Conservation (phyloP, 106 monocot genomes). For the Dendrobium chrysotoxum region DNA sequence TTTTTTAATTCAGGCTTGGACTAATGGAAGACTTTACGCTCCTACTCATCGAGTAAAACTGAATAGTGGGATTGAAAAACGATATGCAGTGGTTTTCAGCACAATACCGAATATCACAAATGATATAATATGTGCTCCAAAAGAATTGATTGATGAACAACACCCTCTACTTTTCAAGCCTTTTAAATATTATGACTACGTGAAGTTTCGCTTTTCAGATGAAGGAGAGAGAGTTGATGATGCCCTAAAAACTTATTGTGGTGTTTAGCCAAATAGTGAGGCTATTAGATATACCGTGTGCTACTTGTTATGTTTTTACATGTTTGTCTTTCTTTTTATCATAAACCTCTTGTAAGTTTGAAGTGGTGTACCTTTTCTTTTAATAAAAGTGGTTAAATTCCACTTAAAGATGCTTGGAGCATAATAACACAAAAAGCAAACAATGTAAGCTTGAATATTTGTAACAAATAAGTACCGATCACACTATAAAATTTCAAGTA, state of each 20-base stretch:
- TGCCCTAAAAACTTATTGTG: slow-evolving; percentile 15
- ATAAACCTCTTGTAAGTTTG: too few species aligned
- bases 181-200: slow-evolving; percentile 10
- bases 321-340: too few species aligned
- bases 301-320: too few species aligned
- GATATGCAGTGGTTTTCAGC: slow-evolving; percentile 3
- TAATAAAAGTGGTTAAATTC: too few species aligned
- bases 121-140: slow-evolving; percentile 9
- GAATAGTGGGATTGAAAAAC: neutral
- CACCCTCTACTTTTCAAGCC: slow-evolving; percentile 13
- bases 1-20: slow-evolving; percentile 19
- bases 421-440: too few species aligned
- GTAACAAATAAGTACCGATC: too few species aligned
- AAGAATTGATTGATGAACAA: slow-evolving; percentile 18
- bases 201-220: neutral
- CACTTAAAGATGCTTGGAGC: too few species aligned
- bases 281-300: too few species aligned
- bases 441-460: too few species aligned
- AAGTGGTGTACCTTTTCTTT: too few species aligned
- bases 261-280: neutral
- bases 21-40: slow-evolving; percentile 16
- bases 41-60: slow-evolving; percentile 6
- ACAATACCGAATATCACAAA: neutral
- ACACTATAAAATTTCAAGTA: too few species aligned
- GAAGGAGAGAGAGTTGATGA: neutral